Evolutionary conservation across 108 stramenopile species (phyloP), one percentile per base, ranked within the genome.

Genomic region (Aurantiochytrium sp.): DNA sequence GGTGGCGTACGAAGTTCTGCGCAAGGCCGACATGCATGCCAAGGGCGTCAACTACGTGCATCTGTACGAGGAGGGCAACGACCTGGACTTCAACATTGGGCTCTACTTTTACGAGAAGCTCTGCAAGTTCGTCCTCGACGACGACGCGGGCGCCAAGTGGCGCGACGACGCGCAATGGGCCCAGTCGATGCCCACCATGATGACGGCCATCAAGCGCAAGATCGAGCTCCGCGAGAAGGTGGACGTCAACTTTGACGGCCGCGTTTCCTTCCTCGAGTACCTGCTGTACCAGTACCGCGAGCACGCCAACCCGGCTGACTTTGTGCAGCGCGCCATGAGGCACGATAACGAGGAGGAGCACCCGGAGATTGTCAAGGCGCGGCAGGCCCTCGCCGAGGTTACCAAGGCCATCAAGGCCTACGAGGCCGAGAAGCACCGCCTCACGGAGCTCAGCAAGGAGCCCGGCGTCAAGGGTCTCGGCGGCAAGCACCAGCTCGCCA

Each of bases 21-120:
- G 37, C 34, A 36, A 54, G 31, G 52, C 54, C 36, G 86, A 86
- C 55, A 86, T 86, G 86, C 86, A 86, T 54, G 52, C 86, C 54
- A 86, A 86, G 86, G 86, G 86, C 31, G 36, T 86, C 34, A 54
- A 55, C 52, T 55, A 55, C 55, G 86, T 86, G 30, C 86, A 86
- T n/a, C 86, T 86, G 54, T 86, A 86, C 55, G 86, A 86, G 4
- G 86, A 86, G 86, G 86, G 86, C 17, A 86, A 86, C 55, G 54
- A 55, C 55, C 30, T 86, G 34, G 86, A 86, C 55, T 86, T 86
- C 55, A 86, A 86, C 55, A 86, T 86, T 86, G 86, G 86, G 6
- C 86, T 86, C n/a, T 86, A 86, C 55, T 86, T 86, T 31, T 86
- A 86, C 30, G 86, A 86, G 86, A 86, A 86, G 86, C 86, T 86